Evolutionary conservation across 805 yeast genomes (phyloP).

Genomic region (Metschnikowia proteae): DNA sequence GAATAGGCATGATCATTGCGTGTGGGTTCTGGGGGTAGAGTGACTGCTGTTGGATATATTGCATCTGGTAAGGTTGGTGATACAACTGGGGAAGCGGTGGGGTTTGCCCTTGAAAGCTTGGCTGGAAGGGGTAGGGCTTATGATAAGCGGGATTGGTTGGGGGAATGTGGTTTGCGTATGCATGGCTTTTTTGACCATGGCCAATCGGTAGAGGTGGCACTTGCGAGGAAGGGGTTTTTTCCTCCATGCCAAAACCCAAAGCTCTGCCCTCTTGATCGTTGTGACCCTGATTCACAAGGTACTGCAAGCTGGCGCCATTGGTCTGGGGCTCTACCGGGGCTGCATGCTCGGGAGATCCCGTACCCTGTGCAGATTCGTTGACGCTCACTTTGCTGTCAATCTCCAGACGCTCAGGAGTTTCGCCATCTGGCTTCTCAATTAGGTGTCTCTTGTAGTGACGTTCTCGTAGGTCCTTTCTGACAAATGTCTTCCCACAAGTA

Average conservation of each 20-base stretch:
- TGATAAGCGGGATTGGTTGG: not conserved
- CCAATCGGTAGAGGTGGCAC: not conserved
- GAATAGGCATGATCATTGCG: not conserved
- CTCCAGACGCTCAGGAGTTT: not conserved
- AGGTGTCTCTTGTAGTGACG: slow-evolving; percentile 27
- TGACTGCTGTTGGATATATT: not conserved
- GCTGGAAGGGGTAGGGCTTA: not conserved
- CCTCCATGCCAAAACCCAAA: not conserved
- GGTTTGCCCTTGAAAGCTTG: not conserved
- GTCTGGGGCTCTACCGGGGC: not conserved
- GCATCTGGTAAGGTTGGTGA: slow-evolving; percentile 2
- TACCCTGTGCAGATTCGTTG: not conserved
- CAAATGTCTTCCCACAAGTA: slow-evolving; percentile 58
- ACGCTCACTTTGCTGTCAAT: not conserved
- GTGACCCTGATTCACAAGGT: not conserved
- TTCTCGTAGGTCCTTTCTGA: slow-evolving; percentile 53
- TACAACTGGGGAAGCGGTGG: slow-evolving; percentile 3
- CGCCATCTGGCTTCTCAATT: slow-evolving; percentile 8
- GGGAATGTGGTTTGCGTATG: not conserved
- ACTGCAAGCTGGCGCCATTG: not conserved
- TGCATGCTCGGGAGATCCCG: not conserved
- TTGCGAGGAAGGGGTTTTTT: not conserved
- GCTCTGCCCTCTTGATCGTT: not conserved
- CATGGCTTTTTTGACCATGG: not conserved
- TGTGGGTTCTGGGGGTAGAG: not conserved